Evolutionary conservation across 768 basidiomycete species (phyloP), one percentile per base, ranked within the genome.

Genomic region (Crassisporium funariophilum): DNA sequence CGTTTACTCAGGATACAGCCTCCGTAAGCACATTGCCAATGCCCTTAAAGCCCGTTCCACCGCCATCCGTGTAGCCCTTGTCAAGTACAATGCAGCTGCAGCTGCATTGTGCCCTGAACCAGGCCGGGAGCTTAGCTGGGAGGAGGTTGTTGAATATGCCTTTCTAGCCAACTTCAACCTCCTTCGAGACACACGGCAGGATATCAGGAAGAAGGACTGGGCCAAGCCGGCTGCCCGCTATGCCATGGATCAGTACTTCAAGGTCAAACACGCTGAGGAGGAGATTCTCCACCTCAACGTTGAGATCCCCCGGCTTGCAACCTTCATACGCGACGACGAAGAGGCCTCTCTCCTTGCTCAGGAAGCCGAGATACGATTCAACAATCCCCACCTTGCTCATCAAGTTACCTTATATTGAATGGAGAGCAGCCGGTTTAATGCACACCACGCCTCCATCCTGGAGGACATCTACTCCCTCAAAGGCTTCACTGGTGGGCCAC

Each of bases 1-100:
- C n/a, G n/a, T n/a, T n/a, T 9, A 10, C 4, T 17, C 16, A 64
- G 65, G 65, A 7, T 66, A 68, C 50, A 60, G 47, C 4, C 34
- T 67, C 1, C 41, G 57, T 4, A 62, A 58, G 24, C 62, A 55
- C 31, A 55, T 55, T 15, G 45, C 21, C n/a, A 47, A 58, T 27
- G 57, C 63, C 5, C 41, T 63, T 8, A 50, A 58, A 36, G 44
- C 47, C 6, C 41, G 60, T 2, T 61, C 56, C 4, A 11, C 48
- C 4, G 57, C 62, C 13, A 62, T 68, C 15, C 24, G 34, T 0
- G 56, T 50, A 0, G 58, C 65, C 0, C 45, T 64, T 0, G 49
- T 41, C n/a, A 52, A 47, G 13, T 65, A 62, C 41, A 66, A 66
- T 44, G 40, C 16, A 1, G 59, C 53, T 17, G 62, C 60, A 9